Base-by-base conservation (phyloP, 202 grass and related monocot genomes). In the Saccharum hybrid region DNA sequence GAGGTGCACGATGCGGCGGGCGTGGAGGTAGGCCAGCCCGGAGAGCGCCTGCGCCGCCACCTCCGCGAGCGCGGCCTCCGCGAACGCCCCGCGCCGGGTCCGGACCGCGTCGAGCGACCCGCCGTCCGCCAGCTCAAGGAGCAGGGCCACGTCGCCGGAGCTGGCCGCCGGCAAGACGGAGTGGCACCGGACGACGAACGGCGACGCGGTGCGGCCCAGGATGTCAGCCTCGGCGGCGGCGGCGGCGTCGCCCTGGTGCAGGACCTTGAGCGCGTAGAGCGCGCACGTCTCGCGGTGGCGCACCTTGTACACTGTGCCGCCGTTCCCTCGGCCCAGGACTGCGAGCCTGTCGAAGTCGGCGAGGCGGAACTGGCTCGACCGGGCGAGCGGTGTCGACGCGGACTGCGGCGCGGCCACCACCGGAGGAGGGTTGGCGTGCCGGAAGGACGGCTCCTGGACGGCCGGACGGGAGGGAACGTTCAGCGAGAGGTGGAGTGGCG, bases 251-350 rank as follows among this genome's bases (percentile, higher is more conserved):
- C 83, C 86, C 0, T 84, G 73, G 34, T 84, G 86, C 10, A 85
- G 68, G 7, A 92, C 18, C 92, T 97, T 97, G 61, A 97, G 90
- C 37, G 94, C 94, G 75, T 89, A 94, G 10, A 91, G 75, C 42
- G 79, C 76, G 30, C 62, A 5, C 13, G 90, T 89, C 14, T 77
- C 80, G 36, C 94, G 92, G 63, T 97, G 90, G 6, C 82, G 70
- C 0, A 93, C 94, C 73, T 91, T 92, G 86, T 94, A 94, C 1
- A 97, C 94, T 10, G 86, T 94, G 34, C 94, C 88, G 8, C 92
- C 92, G 80, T 91, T 93, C 1, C 92, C 92, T 64, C 86, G 88
- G 36, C 92, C 94, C 7, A 94, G 90, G 16, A 93, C 86, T 10
- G 83, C 72, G 6, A 97, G 68, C 70, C 74, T 89, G n/a, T 97